Evolutionary conservation across 1,284 basidiomycete species (phyloP).

Genomic region (Peniophora sp.): DNA sequence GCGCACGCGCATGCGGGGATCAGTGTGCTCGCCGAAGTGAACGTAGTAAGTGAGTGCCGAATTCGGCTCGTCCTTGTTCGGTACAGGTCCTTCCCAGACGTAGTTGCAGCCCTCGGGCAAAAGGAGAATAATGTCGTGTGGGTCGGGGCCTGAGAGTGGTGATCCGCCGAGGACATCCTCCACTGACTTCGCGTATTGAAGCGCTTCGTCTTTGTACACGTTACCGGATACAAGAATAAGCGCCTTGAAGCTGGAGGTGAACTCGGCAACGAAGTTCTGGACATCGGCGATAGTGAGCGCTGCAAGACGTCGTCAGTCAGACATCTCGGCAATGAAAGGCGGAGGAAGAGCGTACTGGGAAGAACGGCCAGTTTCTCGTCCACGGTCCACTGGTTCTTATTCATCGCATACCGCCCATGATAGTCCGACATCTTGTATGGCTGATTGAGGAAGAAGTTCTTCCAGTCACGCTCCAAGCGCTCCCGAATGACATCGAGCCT

Average conservation of each 20-base stretch:
- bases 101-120: conserved; percentile 66
- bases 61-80: conserved; percentile 86
- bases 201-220: conserved; percentile 77
- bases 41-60: conserved; percentile 76
- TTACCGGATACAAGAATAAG: conserved; percentile 85
- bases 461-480: conserved; percentile 68
- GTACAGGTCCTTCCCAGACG: conserved; percentile 64
- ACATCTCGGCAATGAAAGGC: neutral
- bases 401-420: conserved; percentile 66
- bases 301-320: conserved; percentile 17
- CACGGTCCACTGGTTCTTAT: conserved; percentile 72
- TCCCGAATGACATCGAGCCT: conserved; percentile 84
- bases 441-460: conserved; percentile 85
- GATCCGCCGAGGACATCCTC: conserved; percentile 63
- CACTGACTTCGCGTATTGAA: conserved; percentile 62
- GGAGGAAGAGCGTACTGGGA: conserved; percentile 42
- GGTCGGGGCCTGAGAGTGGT: conserved; percentile 46
- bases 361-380: conserved; percentile 79
- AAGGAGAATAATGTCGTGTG: conserved; percentile 58
- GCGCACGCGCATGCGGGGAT: conserved; percentile 51
- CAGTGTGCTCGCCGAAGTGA: conserved; percentile 58
- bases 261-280: conserved; percentile 51
- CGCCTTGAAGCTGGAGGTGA: conserved; percentile 67
- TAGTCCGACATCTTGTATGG: conserved; percentile 81
- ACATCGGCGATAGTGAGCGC: conserved; percentile 72